These are phyloP conservation scores for Pseudogymnoascus sp. DNA, from an alignment of 2,329 filamentous ascomycete species.

Conservation along the genomic window DNA sequence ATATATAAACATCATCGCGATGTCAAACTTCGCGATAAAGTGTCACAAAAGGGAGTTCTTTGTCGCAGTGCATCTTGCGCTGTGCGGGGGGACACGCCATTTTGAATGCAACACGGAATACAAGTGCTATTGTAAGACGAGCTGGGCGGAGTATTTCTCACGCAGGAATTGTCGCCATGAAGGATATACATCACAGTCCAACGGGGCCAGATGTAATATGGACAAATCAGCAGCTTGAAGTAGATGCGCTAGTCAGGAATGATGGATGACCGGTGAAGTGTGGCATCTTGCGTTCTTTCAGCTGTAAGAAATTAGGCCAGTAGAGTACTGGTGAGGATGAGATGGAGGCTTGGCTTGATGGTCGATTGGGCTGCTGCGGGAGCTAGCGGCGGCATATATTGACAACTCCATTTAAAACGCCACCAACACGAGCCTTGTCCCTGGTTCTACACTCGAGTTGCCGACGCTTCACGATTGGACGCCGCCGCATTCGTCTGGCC, in stretches of 20 bases:
- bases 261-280: background rate
- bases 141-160: background rate
- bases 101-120: background rate
- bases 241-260: background rate
- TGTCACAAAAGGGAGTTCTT: background rate
- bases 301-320: background rate
- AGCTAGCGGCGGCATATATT: background rate
- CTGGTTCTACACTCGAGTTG: background rate
- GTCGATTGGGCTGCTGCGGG: background rate
- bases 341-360: background rate
- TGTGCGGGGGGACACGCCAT: background rate
- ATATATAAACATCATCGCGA: background rate
- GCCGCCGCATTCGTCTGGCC: background rate
- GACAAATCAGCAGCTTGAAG: background rate
- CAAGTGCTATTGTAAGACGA: background rate
- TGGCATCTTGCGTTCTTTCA: background rate
- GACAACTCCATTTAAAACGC: background rate
- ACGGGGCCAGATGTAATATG: background rate
- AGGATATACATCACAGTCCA: background rate
- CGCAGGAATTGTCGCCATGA: background rate
- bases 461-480: background rate
- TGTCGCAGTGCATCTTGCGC: background rate
- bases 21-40: background rate
- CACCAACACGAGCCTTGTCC: background rate
- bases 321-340: background rate